Conservation (phyloP, 148 eudicot genomes). For the Camellia lanceoleosa region DNA sequence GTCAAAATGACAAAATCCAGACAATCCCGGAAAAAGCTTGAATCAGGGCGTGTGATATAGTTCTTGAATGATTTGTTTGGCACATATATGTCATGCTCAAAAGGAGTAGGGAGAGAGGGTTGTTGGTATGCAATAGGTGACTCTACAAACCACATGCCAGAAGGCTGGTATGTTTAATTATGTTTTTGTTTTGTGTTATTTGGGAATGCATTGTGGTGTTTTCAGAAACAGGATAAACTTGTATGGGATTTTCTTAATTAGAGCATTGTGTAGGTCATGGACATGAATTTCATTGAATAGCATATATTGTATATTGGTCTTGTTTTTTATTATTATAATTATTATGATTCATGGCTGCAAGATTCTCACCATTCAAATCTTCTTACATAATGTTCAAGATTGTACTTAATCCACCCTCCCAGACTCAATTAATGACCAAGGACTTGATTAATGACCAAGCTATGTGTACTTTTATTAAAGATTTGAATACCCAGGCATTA, state of each 20-base stretch:
- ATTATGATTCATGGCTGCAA: no score
- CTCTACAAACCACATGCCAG: not conserved
- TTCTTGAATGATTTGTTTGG: conserved; percentile 5
- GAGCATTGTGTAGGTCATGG: not conserved
- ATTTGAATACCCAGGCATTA: no score
- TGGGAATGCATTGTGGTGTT: conserved; percentile 6
- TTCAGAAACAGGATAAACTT: conserved; percentile 7
- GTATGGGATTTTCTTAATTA: not conserved
- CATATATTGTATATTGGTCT: conserved; percentile 11
- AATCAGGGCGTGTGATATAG: not conserved
- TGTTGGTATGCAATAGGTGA: conserved; percentile 2
- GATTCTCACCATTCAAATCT: no score
- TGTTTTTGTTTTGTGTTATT: conserved; percentile 8
- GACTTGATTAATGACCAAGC: no score
- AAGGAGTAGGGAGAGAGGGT: not conserved
- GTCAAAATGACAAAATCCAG: not conserved
- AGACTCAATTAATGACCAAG: no score
- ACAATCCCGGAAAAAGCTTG: conserved; percentile 14
- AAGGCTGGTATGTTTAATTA: not conserved
- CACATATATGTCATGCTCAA: conserved; percentile 9
- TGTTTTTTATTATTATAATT: not conserved
- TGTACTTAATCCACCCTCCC: no score
- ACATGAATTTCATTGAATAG: conserved; percentile 4
- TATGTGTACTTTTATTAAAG: no score
- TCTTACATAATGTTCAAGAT: no score